These are phyloP conservation scores for Gloeopeniophorella convolvens DNA, from an alignment of 768 basidiomycete genomes.

Conservation along the genomic window DNA sequence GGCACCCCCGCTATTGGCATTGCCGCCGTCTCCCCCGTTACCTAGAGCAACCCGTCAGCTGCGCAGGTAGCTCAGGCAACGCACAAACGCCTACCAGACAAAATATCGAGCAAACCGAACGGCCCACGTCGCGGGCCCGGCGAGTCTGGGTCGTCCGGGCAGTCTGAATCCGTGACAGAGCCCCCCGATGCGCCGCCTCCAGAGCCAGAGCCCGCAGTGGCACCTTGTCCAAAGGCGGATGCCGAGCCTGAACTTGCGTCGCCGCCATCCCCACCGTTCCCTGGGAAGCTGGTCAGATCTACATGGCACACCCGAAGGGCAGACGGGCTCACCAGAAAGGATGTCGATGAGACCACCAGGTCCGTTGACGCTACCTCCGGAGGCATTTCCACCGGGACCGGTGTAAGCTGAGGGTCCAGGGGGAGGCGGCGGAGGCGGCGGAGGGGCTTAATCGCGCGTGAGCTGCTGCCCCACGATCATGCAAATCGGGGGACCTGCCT, in stretches of 20 bases:
- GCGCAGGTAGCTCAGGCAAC: neutral
- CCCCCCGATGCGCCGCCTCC: conserved; percentile 28
- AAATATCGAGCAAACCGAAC: conserved; percentile 23
- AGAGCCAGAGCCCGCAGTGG: conserved; percentile 25
- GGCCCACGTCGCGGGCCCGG: neutral
- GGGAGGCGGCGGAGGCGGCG: too few relatives aligned
- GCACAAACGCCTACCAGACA: conserved; percentile 24
- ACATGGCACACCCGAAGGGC: neutral
- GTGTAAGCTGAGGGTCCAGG: conserved; percentile 5
- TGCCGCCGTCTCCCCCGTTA: conserved; percentile 13
- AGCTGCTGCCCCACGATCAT: too few relatives aligned
- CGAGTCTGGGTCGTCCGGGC: too few relatives aligned
- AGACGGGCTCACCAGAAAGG: conserved; percentile 4
- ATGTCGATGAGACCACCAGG: conserved; percentile 8
- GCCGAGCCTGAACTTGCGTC: conserved; percentile 26
- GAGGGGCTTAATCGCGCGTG: too few relatives aligned
- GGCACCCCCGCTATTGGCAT: conserved; percentile 10
- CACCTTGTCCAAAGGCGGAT: conserved; percentile 17
- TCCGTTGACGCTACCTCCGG: conserved; percentile 8
- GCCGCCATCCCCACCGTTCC: conserved; percentile 22
- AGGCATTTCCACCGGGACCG: conserved; percentile 14
- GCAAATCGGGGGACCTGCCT: neutral
- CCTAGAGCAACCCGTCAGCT: neutral
- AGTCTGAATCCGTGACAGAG: conserved; percentile 14
- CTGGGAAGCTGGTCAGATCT: conserved; percentile 2